These are phyloP conservation scores for Monoraphidium neglectum DNA, from an alignment of 139 green algal species.

Conservation along the genomic window DNA sequence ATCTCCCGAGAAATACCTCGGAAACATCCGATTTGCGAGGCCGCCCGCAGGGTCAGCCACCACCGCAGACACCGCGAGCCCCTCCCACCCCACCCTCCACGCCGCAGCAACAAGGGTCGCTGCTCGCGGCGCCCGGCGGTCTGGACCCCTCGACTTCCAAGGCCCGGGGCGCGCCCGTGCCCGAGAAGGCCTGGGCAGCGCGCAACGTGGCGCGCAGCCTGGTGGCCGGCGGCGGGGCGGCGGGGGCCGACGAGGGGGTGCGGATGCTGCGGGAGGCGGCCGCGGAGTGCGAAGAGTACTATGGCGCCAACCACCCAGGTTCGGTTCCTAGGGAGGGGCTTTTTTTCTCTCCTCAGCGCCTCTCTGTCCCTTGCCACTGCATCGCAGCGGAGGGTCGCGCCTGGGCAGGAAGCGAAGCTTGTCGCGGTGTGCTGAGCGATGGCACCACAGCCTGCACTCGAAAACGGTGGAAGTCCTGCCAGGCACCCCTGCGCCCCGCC, in stretches of 20 bases:
- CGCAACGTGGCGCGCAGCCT: slow-evolving; percentile 55
- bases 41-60: no score
- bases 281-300: not conserved
- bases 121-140: slow-evolving; percentile 6
- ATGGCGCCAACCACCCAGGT: slow-evolving; percentile 15
- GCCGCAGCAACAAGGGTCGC: slow-evolving; percentile 1
- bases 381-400: no score
- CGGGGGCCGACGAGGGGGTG: slow-evolving; percentile 19
- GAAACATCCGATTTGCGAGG: no score
- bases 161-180: slow-evolving; percentile 28
- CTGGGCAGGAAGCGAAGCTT: no score
- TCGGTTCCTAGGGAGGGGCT: no score
- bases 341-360: no score
- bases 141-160: not conserved
- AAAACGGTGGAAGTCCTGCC: no score
- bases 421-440: no score
- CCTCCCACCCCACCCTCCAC: not conserved
- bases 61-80: not conserved
- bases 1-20: no score
- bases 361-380: no score
- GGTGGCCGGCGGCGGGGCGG: slow-evolving; percentile 28
- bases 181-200: slow-evolving; percentile 49
- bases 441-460: no score
- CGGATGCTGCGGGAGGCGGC: slow-evolving; percentile 37
- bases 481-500: no score